Evolutionary conservation across 441 rosid genomes (phyloP), one percentile per base, ranked within the genome.

Genomic region (Geranium incanum): DNA sequence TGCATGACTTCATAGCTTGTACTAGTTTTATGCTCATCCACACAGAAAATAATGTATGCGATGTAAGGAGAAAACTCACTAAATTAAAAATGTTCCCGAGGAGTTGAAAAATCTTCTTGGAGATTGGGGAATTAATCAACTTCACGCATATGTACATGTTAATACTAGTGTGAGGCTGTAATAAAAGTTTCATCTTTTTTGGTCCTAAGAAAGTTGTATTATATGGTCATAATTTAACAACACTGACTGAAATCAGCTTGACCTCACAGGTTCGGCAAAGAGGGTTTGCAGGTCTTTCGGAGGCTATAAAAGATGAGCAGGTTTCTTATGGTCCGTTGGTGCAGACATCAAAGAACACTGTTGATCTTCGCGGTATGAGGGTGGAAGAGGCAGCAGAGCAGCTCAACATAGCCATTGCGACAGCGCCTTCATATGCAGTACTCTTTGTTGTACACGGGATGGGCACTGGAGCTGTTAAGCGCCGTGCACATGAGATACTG

Each of bases 281-380:
- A 74, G 84, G 77, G 79, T 33, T 76, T 66, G 77, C 70, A 81
- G 74, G 65, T 57, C 71, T 15, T 66, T 62, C 76, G 1, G 75
- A 73, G 65, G 57, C 60, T 48, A 71, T 70, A 36, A 79, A 74
- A 39, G 80, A 71, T 39, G 83, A 81, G 55, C 82, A 69, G 67
- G 57, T 63, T 41, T 72, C 83, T 48, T 83, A 79, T 36, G 84
- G 85, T 15, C 84, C 86, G 7, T 68, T 83, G 71, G 80, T 90
- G 36, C 89, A 86, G 80, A 90, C 88, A 64, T 87, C 91, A 48
- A 91, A 83, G 82, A 94, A 91, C 83, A 85, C 91, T 3, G 78
- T 91, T 72, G 93, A 94, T 80, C 88, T 90, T 72, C 87, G 97
- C 1, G 93, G 96, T 37, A 84, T 86, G 95, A 82, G 91, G 70